Evolutionary conservation across 2,329 filamentous ascomycete genomes (phyloP).

Genomic region (Fusarium brevicatenulatum): DNA sequence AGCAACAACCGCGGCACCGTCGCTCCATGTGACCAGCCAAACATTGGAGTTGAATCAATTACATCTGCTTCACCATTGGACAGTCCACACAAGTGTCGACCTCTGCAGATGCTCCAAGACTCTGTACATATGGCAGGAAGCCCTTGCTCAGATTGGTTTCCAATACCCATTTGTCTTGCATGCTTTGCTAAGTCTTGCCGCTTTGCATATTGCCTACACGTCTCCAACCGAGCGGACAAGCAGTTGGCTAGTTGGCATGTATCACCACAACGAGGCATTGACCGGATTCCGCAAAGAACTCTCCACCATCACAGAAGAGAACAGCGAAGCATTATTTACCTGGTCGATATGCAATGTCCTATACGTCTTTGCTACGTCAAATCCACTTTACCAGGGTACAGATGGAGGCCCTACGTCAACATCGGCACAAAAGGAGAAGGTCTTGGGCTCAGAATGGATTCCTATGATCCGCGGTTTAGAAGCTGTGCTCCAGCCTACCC

Average conservation of each 20-base stretch:
- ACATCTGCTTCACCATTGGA: not conserved
- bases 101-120: not conserved
- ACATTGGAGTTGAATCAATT: not conserved
- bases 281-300: not conserved
- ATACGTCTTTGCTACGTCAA: not conserved
- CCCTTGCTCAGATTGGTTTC: not conserved
- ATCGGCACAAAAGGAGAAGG: not conserved
- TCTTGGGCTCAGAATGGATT: not conserved
- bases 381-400: not conserved
- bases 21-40: not conserved
- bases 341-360: not conserved
- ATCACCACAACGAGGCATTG: not conserved
- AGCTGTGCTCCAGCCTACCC: not conserved
- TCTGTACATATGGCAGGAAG: not conserved
- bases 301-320: rapidly evolving
- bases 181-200: not conserved
- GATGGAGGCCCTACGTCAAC: not conserved
- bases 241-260: not conserved
- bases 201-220: not conserved
- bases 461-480: not conserved
- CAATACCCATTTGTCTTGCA: not conserved
- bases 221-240: rapidly evolving
- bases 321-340: not conserved
- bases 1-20: rapidly evolving
- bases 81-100: not conserved